A percentile compares a stretch with the other conserved stretches of the same genome.
Conservation (phyloP, 2,329 filamentous ascomycete genomes). For the Pseudogymnoascus sp. region DNA sequence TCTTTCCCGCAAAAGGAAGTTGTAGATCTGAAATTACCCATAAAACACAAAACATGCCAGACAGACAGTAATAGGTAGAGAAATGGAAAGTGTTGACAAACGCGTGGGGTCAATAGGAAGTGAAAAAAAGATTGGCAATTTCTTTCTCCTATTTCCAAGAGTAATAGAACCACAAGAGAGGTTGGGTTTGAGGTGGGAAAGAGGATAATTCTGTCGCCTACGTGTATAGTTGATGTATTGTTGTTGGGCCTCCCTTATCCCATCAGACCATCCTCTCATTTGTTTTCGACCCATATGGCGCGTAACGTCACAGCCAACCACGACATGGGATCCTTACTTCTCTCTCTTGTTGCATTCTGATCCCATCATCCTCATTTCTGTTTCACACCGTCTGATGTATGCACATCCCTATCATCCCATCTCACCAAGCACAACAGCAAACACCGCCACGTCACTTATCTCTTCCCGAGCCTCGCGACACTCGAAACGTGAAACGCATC, state of each 20-base stretch:
- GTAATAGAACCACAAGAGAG: neutral
- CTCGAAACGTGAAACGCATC: conserved; percentile 9
- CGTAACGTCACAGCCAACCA: conserved; percentile 8
- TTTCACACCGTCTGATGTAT: conserved; percentile 1
- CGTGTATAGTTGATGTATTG: neutral
- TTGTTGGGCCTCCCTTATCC: neutral
- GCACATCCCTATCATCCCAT: neutral
- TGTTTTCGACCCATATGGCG: conserved; percentile 5
- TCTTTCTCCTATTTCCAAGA: neutral
- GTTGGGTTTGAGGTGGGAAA: neutral
- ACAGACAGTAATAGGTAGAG: neutral
- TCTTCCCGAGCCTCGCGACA: neutral
- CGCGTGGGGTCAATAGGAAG: neutral
- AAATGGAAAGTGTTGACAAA: neutral
- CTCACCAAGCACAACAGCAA: conserved; percentile 3
- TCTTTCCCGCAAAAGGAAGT: neutral
- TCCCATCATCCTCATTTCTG: neutral
- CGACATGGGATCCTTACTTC: neutral
- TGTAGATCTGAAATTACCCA: conserved; percentile 7
- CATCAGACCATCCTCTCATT: conserved; percentile 4
- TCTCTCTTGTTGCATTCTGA: neutral
- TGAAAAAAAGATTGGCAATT: conserved; percentile 1
- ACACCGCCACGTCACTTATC: neutral
- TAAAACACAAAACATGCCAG: neutral
- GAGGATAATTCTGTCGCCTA: neutral